Base-by-base conservation (phyloP, 352 stramenopile species). In the Phytopythium ostracodes region DNA sequence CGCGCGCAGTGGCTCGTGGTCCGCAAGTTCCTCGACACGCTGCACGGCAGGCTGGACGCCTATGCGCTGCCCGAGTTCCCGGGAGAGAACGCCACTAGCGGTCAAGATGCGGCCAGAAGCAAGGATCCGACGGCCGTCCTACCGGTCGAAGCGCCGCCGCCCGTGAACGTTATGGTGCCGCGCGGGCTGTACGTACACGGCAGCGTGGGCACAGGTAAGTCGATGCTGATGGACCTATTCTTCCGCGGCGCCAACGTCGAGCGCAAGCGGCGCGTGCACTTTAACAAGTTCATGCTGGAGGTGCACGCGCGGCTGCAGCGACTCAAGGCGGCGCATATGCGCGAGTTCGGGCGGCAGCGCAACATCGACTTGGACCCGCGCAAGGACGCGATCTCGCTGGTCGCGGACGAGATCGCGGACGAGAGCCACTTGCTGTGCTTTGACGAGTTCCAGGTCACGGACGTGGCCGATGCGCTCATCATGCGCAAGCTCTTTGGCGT, bases 391-490 rank as follows among this genome's bases (percentile, higher is more conserved):
- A 87, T 92, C 63, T 64, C 76, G 18, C 66, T 87, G 35, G 91
- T 98, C 25, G 95, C 89, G 17, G 62, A 90, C 27, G 73, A 95
- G 62, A 79, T 99, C 24, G 87, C 93, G 7, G 50, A 78, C 20
- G 85, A 98, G 70, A 87, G 83, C 43, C 89, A 95, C 44, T 40
- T 99, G 53, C 75, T 99, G 29, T 98, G 94, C 79, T 98, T 99
- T 62, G 97, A 99, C 76, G 97, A 99, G 80, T 99, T 99, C 68
- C 96, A 99, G 84, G 90, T 99, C 20, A 98, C 92, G 2, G 96
- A 99, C 73, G 92, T 99, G 64, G 96, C 92, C 2, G 95, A 99
- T 73, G 97, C 97, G 33, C 84, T 99, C 64, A 98, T 99, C 69
- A 89, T 99, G 81, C 82, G 82, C 60, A 96, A 98, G 73, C 73